Base-by-base conservation (phyloP, 495 filamentous ascomycete genomes). In the Stereocaulon alpinum region DNA sequence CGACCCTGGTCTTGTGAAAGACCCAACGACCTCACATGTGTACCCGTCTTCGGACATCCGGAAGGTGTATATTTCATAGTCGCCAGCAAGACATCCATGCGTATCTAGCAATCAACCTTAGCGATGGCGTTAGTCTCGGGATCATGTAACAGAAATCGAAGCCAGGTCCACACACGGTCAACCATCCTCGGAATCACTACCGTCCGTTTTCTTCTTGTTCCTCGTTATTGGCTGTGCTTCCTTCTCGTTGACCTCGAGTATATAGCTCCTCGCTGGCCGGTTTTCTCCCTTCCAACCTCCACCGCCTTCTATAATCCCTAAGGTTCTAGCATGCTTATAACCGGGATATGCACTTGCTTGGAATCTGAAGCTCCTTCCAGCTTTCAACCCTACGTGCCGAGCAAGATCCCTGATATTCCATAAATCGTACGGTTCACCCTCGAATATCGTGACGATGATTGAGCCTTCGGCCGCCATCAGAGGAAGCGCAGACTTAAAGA, bases 391-490 rank as follows among this genome's bases (percentile, higher is more conserved):
- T 9, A 78, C 77, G 71, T 94, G 88, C 4, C 89, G 76, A 5
- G 83, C 93, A 20, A 98, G 73, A 70, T 95, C 90, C 20, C 83
- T 81, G 37, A 96, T 81, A 70, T 97, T 95, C 93, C 93, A 98
- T 12, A 96, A 77, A 10, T 88, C 90, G 70, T 98, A 98, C 1
- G 92, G 93, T 67, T 92, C 83, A 42, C 86, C 87, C 71, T 96
- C 91, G 68, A 98, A 97, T 6, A 96, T 70, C 2, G 91, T 94
- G 1, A 97, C 83, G 20, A 95, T 67, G 44, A 96, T 86, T 41
- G 81, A 82, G 4, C 89, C 89, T 67, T 74, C 24, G 68, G 64
- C 51, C 55, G 77, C 73, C 41, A 82, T 63, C 18, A 83, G 65
- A 6, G 80, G 75, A 3, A 76, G 60, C 61, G 76, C 83, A 10